Evolutionary conservation across 1,284 basidiomycete genomes (phyloP).

Genomic region (Coriolopsis trogii): DNA sequence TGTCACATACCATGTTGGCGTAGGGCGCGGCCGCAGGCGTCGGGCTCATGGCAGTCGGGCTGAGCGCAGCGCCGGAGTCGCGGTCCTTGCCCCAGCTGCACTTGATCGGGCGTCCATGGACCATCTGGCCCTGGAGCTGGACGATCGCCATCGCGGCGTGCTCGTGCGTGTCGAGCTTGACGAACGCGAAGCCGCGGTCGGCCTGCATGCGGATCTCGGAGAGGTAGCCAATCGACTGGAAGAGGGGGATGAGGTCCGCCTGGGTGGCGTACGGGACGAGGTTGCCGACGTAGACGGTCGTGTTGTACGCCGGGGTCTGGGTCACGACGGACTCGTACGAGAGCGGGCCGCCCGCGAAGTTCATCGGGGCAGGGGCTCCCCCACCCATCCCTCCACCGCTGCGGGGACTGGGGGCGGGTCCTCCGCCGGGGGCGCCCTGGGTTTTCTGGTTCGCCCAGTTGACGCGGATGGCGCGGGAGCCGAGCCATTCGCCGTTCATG

Average conservation of each 20-base stretch:
- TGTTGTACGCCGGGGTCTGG: constrained; percentile 90
- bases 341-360: constrained; percentile 82
- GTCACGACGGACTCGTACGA: constrained; percentile 88
- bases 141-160: constrained; percentile 97
- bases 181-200: constrained; percentile 97
- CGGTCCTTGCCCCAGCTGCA: constrained; percentile 99
- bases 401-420: constrained; percentile 34
- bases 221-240: constrained; percentile 96
- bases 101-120: constrained; percentile 95
- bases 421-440: constrained; percentile 54
- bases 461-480: constrained; percentile 95
- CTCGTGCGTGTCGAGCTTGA: constrained; percentile 97
- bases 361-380: constrained; percentile 79
- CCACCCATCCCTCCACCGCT: constrained; percentile 49
- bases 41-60: constrained; percentile 60
- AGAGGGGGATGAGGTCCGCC: constrained; percentile 93
- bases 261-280: constrained; percentile 95
- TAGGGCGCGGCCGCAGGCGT: constrained; percentile 70
- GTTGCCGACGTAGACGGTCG: constrained; percentile 98
- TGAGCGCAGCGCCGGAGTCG: constrained; percentile 64
- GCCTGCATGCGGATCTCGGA: constrained; percentile 99
- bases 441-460: constrained; percentile 99
- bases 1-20: constrained; percentile 64
- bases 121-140: constrained; percentile 91
- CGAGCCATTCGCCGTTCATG: constrained; percentile 99